Conservation (phyloP, 108 stramenopile species). For the Cyclotella baltica region DNA sequence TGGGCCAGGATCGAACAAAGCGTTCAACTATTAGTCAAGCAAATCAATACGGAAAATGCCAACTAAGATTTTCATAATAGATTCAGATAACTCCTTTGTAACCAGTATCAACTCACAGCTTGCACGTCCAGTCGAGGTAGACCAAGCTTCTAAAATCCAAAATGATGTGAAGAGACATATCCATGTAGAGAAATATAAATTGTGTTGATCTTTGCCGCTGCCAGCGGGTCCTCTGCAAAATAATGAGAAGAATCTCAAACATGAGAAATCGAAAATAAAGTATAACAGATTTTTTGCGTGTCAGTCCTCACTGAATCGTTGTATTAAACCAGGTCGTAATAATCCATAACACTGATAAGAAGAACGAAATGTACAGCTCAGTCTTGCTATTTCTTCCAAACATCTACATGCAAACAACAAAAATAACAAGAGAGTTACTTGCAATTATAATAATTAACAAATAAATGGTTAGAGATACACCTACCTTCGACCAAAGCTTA, state of each 20-base stretch:
- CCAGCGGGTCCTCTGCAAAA: constrained; percentile 64
- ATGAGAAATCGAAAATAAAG: background rate
- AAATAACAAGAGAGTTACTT: background rate
- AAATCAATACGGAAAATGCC: background rate
- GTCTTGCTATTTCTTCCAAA: constrained; percentile 54
- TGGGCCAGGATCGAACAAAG: constrained; percentile 75
- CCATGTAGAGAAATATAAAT: constrained; percentile 76
- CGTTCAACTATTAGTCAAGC: constrained; percentile 22
- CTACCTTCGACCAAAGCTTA: constrained; percentile 30
- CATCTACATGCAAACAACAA: constrained; percentile 29
- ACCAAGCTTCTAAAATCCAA: constrained; percentile 67
- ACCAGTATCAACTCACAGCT: constrained; percentile 1
- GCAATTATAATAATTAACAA: background rate
- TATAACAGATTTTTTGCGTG: background rate
- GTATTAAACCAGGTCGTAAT: constrained; percentile 72
- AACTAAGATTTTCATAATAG: too few relatives aligned
- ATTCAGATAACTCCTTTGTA: too few relatives aligned
- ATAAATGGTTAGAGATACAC: background rate
- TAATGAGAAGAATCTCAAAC: background rate
- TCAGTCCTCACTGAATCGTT: constrained; percentile 22
- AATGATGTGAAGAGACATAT: constrained; percentile 53
- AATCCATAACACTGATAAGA: constrained; percentile 75
- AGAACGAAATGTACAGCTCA: constrained; percentile 54
- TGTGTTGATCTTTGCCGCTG: constrained; percentile 75
- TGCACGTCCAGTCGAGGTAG: constrained; percentile 55